A percentile compares a stretch with the other conserved stretches of the same genome.
Conservation (phyloP, 176 grass and related monocot species). For the Aegilops speltoides region DNA sequence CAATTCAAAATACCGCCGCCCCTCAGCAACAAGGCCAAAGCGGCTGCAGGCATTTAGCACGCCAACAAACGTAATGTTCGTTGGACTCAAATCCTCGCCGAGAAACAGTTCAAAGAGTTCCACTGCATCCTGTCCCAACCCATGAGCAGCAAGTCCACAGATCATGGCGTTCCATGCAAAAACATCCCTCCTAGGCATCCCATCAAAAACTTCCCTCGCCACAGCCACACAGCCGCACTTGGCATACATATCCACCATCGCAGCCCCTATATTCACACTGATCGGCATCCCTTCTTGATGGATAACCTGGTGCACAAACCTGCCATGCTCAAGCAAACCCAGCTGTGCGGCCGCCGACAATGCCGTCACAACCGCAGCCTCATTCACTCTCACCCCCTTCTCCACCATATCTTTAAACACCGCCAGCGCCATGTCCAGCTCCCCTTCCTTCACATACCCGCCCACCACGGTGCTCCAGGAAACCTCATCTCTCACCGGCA, state of each 20-base stretch:
- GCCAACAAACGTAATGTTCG: conserved; percentile 69
- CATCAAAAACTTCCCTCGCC: conserved; percentile 49
- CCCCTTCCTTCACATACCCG: conserved; percentile 56
- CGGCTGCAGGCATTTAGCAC: conserved; percentile 72
- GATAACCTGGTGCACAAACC: conserved; percentile 47
- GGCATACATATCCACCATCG: conserved; percentile 71
- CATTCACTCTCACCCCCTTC: conserved; percentile 38
- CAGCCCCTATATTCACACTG: conserved; percentile 38
- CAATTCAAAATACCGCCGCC: conserved; percentile 42
- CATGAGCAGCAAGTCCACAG: conserved; percentile 61
- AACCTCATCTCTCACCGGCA: conserved; percentile 49
- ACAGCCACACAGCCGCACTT: conserved; percentile 52
- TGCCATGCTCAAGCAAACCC: conserved; percentile 61
- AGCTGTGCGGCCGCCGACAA: conserved; percentile 49
- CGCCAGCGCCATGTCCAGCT: conserved; percentile 48
- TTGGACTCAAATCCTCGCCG: conserved; percentile 36
- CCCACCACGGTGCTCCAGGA: conserved; percentile 67
- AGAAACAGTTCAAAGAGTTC: conserved; percentile 57
- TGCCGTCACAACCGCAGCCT: conserved; percentile 45
- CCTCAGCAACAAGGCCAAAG: conserved; percentile 53
- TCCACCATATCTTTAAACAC: conserved; percentile 47
- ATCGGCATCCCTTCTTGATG: neutral
- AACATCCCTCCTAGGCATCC: conserved; percentile 44
- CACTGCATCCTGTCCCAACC: conserved; percentile 45
- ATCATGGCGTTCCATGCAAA: conserved; percentile 77